Conservation (phyloP, 2,329 filamentous ascomycete genomes). For the Botryotinia globosa region DNA sequence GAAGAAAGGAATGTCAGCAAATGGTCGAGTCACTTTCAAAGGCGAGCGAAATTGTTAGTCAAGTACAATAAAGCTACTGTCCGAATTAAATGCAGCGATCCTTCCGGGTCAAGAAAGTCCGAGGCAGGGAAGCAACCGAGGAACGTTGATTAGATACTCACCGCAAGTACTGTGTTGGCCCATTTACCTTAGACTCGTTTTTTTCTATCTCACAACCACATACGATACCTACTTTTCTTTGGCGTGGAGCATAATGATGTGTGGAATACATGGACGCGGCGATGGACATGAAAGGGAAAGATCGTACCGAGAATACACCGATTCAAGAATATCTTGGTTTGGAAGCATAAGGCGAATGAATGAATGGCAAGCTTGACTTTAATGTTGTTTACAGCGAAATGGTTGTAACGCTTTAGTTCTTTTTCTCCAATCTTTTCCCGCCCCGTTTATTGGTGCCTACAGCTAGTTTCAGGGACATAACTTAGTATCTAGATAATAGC, state of each 20-base stretch:
- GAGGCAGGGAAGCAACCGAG: constrained; percentile 23
- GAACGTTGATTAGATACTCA: constrained; percentile 24
- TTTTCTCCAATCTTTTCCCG: constrained; percentile 22
- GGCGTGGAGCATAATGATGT: constrained; percentile 28
- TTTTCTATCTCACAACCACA: constrained; percentile 26
- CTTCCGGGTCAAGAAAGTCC: constrained; percentile 21
- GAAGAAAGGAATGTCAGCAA: constrained; percentile 97
- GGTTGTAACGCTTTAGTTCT: constrained; percentile 22
- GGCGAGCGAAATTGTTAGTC: constrained; percentile 94
- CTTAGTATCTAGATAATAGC: constrained; percentile 16
- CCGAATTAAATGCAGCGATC: constrained; percentile 24
- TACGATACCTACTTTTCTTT: constrained; percentile 34
- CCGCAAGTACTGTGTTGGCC: constrained; percentile 26
- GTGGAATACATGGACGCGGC: constrained; percentile 26
- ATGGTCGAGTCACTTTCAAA: constrained; percentile 93
- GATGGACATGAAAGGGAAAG: constrained; percentile 23
- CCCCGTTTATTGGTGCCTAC: constrained; percentile 10
- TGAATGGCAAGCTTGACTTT: constrained; percentile 17
- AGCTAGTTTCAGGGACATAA: constrained; percentile 1
- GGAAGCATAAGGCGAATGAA: constrained; percentile 29
- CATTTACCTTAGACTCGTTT: constrained; percentile 25
- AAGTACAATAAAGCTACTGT: constrained; percentile 47
- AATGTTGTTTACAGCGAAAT: constrained; percentile 17
- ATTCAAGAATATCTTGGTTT: constrained; percentile 12
- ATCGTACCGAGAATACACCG: constrained; percentile 4